Base-by-base conservation (phyloP, 352 stramenopile species). In the Ophiocytium majus region DNA sequence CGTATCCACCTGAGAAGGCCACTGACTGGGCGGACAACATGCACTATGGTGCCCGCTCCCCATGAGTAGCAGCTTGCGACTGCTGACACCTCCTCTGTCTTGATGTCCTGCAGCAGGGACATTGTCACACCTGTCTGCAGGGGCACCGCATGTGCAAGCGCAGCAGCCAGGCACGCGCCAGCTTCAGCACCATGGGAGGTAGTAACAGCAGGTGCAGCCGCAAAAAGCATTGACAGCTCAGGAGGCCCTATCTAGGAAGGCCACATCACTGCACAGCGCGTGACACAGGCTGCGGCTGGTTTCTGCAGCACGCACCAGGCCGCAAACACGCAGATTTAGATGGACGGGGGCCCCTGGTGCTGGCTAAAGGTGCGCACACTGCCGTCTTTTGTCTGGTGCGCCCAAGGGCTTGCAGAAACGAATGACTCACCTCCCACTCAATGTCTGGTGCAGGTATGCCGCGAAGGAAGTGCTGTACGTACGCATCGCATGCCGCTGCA, bases 401-500 rank as follows among this genome's bases (percentile, higher is more conserved):
- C n/a, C 28, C 19, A 23, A 28, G 19, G 28, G 57, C 28, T 19
- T 66, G 28, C 57, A 66, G 19, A 66, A 23, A 66, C 28, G 28
- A 66, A 23, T 19, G 19, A 66, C 19, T 23, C 28, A 84, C 82
- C 82, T 89, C 85, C 75, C 66, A 83, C 19, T 28, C 43, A 28
- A 81, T 75, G n/a, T 66, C 85, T 10, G 83, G 36, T 0, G 74
- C 34, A 28, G 85, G 85, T 49, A 79, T 75, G 0, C 28, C 49
- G 34, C 78, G 71, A 33, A 86, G 35, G 57, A 87, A 89, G 80
- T 89, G 85, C 33, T 89, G 82, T 23, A 86, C 76, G 63, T 75
- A 84, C 32, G 86, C 85, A 37, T 82, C 83, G 50, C 75, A 82
- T 23, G 87, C 50, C 64, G 34, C 57, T 36, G 63, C 50, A 19